Evolutionary conservation across 108 stramenopile genomes (phyloP), one percentile per base, ranked within the genome.

Genomic region (Cylindrotheca closterium): DNA sequence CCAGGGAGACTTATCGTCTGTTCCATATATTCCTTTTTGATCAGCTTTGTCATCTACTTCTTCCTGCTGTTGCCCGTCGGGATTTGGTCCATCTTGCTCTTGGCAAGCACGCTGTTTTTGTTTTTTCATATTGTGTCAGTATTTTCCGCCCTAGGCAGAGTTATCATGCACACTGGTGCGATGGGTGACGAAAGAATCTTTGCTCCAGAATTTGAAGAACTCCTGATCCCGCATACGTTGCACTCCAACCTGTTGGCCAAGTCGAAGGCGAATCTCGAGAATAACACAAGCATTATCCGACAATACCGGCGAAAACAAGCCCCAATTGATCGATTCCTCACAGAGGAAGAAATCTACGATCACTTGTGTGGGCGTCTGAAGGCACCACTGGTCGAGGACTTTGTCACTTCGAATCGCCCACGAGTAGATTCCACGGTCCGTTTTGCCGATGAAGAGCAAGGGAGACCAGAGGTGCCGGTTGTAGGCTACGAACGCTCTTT

Each of bases 81-180:
- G 24, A 21, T 28, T 27, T 77, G 67, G 65, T 63, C 74, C 23
- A 32, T 67, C 10, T 15, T 60, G 7, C 31, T 81, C 1, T 28
- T 68, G 10, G 21, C 70, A 4, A 26, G 65, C 19, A 64, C 64
- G 22, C 30, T 75, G 19, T 51, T 47, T 24, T 27, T 83, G 17
- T 74, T 83, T 47, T 17, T 78, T 0, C 80, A 88, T 58, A 67
- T 81, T 25, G 78, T 85, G n/a, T 52, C 59, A 1, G 67, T 67
- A 2, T 83, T 84, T 57, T 66, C 58, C 8, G 58, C 79, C 22
- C 81, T 88, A 65, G 87, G 87, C 46, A 58, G 87, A 12, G 51
- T 84, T 42, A 82, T 88, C 26, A 85, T 88, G 81, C 81, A 88
- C 49, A 59, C 79, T 0, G 79, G 76, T 31, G 87, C 87, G 34